Percentiles rank a stretch among this genome's conserved stretches.
phyloP scores from a whole-genome alignment of 768 basidiomycete genomes.

The Hericium alpestre region DNA sequence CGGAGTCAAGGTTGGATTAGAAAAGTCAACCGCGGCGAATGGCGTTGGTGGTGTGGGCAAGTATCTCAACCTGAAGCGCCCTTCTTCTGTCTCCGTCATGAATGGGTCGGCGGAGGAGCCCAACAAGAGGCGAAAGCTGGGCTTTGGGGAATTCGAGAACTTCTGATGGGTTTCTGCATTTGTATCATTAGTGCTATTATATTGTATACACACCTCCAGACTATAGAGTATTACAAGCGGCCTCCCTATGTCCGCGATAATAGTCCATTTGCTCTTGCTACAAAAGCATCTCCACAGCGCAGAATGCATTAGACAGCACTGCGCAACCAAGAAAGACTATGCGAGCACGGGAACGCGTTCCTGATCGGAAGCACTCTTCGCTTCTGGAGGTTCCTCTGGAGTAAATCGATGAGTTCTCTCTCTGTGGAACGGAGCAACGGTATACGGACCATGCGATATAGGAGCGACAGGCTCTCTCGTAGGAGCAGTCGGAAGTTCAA shows the following conservation, averaged over 20 bases:
- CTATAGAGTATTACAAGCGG: slow-evolving; percentile 7
- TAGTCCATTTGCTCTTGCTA: no score
- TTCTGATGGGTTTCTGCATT: slow-evolving; percentile 38
- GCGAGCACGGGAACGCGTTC: slow-evolving; percentile 22
- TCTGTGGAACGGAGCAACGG: background rate
- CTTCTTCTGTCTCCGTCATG: slow-evolving; percentile 6
- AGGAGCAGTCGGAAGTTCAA: slow-evolving; percentile 48
- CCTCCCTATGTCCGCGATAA: no score
- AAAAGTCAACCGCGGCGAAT: slow-evolving; percentile 24
- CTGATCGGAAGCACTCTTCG: background rate
- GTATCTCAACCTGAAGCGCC: slow-evolving; percentile 44
- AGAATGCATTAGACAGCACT: background rate
- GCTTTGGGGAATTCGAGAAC: slow-evolving; percentile 85
- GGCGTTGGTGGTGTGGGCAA: slow-evolving; percentile 58
- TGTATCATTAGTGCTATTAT: slow-evolving; percentile 1
- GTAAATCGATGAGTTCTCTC: background rate
- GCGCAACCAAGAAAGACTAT: slow-evolving; percentile 3
- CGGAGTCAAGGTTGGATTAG: slow-evolving; percentile 66
- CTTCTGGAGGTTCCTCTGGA: background rate
- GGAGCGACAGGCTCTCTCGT: slow-evolving; percentile 27
- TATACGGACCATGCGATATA: slow-evolving; percentile 22
- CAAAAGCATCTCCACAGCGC: background rate
- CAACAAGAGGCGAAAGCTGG: slow-evolving; percentile 75
- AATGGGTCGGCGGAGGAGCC: slow-evolving; percentile 29
- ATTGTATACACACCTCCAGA: slow-evolving; percentile 3